Evolutionary conservation across 140 eudicot species (phyloP).

Genomic region (Oenanthe javanica): DNA sequence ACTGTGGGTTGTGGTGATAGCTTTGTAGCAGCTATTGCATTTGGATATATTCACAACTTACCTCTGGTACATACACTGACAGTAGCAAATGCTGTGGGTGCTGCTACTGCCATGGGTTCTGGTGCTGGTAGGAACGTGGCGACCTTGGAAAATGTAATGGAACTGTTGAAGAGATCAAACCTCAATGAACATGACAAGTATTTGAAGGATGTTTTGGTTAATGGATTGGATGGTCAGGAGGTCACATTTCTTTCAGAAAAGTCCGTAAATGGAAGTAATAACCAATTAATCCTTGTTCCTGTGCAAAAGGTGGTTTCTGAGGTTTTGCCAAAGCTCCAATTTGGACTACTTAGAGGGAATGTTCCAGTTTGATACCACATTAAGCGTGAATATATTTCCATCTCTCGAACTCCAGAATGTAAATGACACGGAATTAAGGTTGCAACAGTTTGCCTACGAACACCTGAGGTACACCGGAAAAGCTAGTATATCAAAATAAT

Average conservation of each 20-base stretch:
- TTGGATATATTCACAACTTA: slow-evolving; percentile 69
- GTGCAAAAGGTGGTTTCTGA: slow-evolving; percentile 56
- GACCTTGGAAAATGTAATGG: slow-evolving; percentile 35
- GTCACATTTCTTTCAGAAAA: slow-evolving; percentile 49
- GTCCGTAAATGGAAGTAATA: slow-evolving; percentile 31
- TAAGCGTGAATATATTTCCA: neutral
- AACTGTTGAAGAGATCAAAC: slow-evolving; percentile 44
- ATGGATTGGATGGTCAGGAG: slow-evolving; percentile 23
- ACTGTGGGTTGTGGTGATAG: slow-evolving; percentile 99
- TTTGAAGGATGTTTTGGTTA: slow-evolving; percentile 48
- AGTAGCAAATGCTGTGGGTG: slow-evolving; percentile 92
- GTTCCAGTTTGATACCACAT: slow-evolving; percentile 10
- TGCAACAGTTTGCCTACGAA: neutral
- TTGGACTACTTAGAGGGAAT: slow-evolving; percentile 26
- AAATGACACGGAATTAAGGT: neutral
- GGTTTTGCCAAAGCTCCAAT: slow-evolving; percentile 51
- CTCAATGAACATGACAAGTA: slow-evolving; percentile 61
- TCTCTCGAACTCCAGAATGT: neutral
- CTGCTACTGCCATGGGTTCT: slow-evolving; percentile 97
- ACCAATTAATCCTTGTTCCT: slow-evolving; percentile 26
- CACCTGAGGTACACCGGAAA: neutral
- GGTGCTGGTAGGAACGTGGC: slow-evolving; percentile 99
- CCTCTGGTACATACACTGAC: slow-evolving; percentile 62
- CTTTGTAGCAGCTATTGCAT: slow-evolving; percentile 87
- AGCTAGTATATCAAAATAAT: neutral